Evolutionary conservation across 192 early-diverging fungal species (phyloP), one percentile per base, ranked within the genome.

Genomic region (Backusella tuberculispora): DNA sequence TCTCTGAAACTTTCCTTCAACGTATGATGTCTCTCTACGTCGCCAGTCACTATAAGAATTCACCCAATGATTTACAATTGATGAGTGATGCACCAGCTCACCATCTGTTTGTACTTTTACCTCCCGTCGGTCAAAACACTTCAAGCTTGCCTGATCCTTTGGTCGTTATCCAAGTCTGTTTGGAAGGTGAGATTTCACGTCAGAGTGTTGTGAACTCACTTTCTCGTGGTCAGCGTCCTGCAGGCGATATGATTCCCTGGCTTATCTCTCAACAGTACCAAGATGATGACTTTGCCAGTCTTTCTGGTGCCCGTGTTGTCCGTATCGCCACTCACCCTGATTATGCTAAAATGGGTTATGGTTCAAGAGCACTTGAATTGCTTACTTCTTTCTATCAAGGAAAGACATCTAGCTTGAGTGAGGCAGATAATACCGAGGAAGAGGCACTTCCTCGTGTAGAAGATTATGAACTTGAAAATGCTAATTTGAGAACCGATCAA

Each of bases 21-120:
- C 92, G 92, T 60, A 98, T 99, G 92, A 97, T 99, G 95, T 88
- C 91, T 5, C 82, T 99, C 41, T 99, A 98, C 74, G 97, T 98
- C 37, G 95, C 98, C 24, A 96, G 95, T 82, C 98, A 99, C 83
- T 99, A 99, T 91, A 99, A 99, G 83, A 99, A 99, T 85, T 94
- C 93, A 45, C 98, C 98, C 40, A 97, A 99, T 81, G 98, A 99
- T 78, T 83, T 99, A 79, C 97, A 98, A 83, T 85, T 99, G 69
- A 88, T 99, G 86, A 96, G 93, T 83, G 98, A 99, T 73, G 98
- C 98, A 1, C 98, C 98, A 15, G 96, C 95, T 0, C 98, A 99
- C 84, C 95, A 97, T 75, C 84, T 99, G 63, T 98, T 98, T 87
- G 98, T 99, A 24, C 89, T 99, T 7, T 80, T 98, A 44, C 97